phyloP scores from a whole-genome alignment of 106 monocot species.

The Chionographis japonica region DNA sequence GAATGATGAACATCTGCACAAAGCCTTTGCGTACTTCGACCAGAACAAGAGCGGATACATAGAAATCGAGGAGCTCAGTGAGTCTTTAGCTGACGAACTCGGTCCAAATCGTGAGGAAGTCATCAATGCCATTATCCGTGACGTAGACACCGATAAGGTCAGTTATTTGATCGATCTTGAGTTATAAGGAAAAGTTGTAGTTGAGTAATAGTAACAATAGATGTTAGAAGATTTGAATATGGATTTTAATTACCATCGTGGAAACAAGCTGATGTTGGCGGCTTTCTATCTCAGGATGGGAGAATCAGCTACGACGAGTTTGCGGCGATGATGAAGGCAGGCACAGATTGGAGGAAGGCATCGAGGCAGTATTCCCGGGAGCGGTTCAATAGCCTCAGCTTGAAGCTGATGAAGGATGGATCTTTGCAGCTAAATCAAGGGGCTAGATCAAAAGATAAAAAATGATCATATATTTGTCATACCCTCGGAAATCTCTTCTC shows the following conservation, averaged over 20 bases:
- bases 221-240: too few species aligned
- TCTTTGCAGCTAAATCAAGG: slow-evolving; percentile 26
- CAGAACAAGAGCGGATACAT: slow-evolving; percentile 62
- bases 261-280: background rate
- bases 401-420: slow-evolving; percentile 55
- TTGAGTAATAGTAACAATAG: too few species aligned
- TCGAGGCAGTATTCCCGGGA: slow-evolving; percentile 58
- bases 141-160: slow-evolving; percentile 70
- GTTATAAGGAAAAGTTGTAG: too few species aligned
- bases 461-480: background rate
- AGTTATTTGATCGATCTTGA: background rate
- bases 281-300: slow-evolving; percentile 34
- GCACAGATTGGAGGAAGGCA: slow-evolving; percentile 69
- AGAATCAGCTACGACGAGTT: slow-evolving; percentile 68
- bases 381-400: slow-evolving; percentile 47
- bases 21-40: slow-evolving; percentile 62
- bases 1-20: slow-evolving; percentile 58
- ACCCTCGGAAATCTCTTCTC: too few species aligned
- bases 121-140: slow-evolving; percentile 52
- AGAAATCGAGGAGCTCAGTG: slow-evolving; percentile 68
- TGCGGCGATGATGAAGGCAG: slow-evolving; percentile 62
- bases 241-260: background rate
- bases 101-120: slow-evolving; percentile 55
- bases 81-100: slow-evolving; percentile 45
- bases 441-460: background rate